These are phyloP conservation scores for Clavispora santaluciae DNA, from an alignment of 805 yeast species.

Conservation along the genomic window DNA sequence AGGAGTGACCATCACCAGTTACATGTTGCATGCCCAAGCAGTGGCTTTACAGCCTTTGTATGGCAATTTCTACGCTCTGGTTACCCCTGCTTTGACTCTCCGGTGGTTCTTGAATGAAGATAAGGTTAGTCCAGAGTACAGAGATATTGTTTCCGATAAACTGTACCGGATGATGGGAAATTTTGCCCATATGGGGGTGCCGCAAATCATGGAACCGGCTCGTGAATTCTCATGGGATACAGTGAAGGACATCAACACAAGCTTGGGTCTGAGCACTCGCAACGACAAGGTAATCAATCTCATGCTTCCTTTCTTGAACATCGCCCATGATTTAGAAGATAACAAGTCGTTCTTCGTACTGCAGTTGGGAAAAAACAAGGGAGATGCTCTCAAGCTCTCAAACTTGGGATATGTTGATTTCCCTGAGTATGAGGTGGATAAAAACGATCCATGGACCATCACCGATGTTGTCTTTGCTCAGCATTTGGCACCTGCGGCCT, in stretches of 20 bases:
- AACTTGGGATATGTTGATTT: conserved; percentile 30
- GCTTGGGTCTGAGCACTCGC: conserved; percentile 14
- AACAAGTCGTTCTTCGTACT: conserved; percentile 21
- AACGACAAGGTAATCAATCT: conserved; percentile 24
- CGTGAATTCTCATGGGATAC: conserved; percentile 29
- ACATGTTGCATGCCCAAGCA: conserved; percentile 21
- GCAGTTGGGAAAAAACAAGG: conserved; percentile 21
- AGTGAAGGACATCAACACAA: conserved; percentile 18
- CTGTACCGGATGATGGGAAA: conserved; percentile 28
- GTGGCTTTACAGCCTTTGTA: conserved; percentile 26
- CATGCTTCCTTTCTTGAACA: conserved; percentile 16
- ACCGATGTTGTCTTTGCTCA: conserved; percentile 32
- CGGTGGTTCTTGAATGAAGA: conserved; percentile 19
- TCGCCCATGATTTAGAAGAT: conserved; percentile 10
- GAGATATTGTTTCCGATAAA: conserved; percentile 12
- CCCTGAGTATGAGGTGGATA: conserved; percentile 12
- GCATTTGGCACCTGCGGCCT: conserved; percentile 28
- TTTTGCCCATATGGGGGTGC: conserved; percentile 30
- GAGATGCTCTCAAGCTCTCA: conserved; percentile 31
- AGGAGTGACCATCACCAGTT: conserved; percentile 31
- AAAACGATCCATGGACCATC: conserved; percentile 21
- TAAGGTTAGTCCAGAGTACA: conserved; percentile 13
- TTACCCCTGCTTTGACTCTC: conserved; percentile 30
- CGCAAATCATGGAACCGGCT: conserved; percentile 28
- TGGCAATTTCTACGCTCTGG: conserved; percentile 22